Evolutionary conservation across 352 stramenopile species (phyloP), one percentile per base, ranked within the genome.

Genomic region (Globisporangium radiosum): DNA sequence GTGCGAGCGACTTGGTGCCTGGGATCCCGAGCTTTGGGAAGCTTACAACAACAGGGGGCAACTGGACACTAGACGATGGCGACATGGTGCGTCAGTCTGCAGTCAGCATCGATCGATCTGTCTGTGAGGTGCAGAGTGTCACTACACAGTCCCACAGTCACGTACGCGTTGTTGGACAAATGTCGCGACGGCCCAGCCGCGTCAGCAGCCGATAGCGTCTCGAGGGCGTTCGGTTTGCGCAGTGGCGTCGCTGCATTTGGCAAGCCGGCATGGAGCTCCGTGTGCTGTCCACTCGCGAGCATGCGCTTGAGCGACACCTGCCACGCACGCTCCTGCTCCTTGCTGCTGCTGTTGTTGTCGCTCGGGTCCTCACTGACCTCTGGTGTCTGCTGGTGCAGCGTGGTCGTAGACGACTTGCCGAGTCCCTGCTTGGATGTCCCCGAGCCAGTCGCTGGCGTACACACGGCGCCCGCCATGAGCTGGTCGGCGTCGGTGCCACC

Each of bases 1-100:
- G 54, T 7, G 48, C 19, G 19, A 82, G 40, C 10, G 64, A 64
- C 44, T 75, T 81, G 1, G 63, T 72, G 1, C 76, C 76, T 15
- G 78, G 78, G 47, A 88, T 90, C 17, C 56, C 60, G 40, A 88
- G 61, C 53, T 87, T 80, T 1, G 76, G 80, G 33, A 90, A 85
- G 8, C 53, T 78, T 15, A 72, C 68, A 37, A 73, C 67, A 38
- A 72, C 50, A 39, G 73, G 66, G 54, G 59, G 45, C 37, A 48
- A 10, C 47, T 49, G 47, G 38, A 65, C n/a, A 6, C 45, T 62
- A 33, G 3, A 9, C n/a, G 9, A 39, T 17, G 25, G 3, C 25
- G 25, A 33, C 25, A 33, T 33, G 25, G 25, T 3, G 25, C 2
- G 25, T 33, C 25, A 33, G 25, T 33, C 25, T 33, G 25, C 25